Evolutionary conservation across 257 asterid genomes (phyloP).

Genomic region (Fraxinus cuspidata): DNA sequence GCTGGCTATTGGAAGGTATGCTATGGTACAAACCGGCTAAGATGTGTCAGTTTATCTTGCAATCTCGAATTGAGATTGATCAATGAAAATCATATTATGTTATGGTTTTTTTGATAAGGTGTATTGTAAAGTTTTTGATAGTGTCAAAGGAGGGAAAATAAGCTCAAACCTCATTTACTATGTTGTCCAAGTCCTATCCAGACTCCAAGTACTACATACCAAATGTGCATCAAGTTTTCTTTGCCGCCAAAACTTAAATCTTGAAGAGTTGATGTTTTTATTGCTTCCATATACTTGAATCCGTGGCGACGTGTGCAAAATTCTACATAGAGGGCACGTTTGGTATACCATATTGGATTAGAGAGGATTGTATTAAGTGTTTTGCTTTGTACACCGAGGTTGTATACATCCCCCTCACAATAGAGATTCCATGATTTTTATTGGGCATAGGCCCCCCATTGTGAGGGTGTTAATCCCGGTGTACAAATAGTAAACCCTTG

Average conservation of each 20-base stretch:
- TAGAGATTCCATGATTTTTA: too few relatives aligned
- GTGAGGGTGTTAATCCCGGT: too few relatives aligned
- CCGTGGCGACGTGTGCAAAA: not conserved
- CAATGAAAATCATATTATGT: not conserved
- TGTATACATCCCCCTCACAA: too few relatives aligned
- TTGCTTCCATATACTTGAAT: not conserved
- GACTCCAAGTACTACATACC: not conserved
- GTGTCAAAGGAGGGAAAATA: not conserved
- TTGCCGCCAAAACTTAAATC: not conserved
- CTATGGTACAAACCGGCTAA: not conserved
- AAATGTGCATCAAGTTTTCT: not conserved
- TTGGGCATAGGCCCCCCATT: too few relatives aligned
- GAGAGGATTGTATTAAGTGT: too few relatives aligned
- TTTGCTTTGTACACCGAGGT: too few relatives aligned
- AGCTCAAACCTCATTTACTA: not conserved
- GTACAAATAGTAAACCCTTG: too few relatives aligned
- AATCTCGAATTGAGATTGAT: not conserved
- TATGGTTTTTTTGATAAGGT: not conserved
- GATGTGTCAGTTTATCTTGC: not conserved
- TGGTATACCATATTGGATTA: too few relatives aligned
- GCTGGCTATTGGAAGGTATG: slow-evolving; percentile 89
- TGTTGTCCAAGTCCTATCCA: not conserved
- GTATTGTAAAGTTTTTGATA: not conserved
- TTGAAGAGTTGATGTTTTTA: not conserved
- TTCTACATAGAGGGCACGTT: not conserved